Evolutionary conservation across 805 yeast species (phyloP).

Genomic region (Jamesozyma hellenica): DNA sequence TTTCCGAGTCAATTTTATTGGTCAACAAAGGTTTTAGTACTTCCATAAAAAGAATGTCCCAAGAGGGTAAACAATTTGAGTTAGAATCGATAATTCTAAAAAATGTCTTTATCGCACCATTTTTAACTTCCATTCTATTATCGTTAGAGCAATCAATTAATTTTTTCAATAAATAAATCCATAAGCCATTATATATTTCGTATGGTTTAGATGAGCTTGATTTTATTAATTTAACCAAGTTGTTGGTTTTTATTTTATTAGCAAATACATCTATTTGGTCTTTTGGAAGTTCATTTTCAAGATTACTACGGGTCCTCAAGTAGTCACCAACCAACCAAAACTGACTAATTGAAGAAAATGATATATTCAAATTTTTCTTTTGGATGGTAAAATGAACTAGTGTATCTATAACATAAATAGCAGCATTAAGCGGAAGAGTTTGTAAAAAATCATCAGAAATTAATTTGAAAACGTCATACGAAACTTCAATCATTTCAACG

Average conservation of each 20-base stretch:
- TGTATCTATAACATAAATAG: slow-evolving; percentile 59
- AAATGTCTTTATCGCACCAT: slow-evolving; percentile 83
- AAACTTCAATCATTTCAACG: slow-evolving; percentile 42
- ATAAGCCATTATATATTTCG: slow-evolving; percentile 34
- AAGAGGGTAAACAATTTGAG: slow-evolving; percentile 45
- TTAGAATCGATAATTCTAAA: slow-evolving; percentile 73
- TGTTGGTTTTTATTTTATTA: slow-evolving; percentile 12
- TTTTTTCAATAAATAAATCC: slow-evolving; percentile 56
- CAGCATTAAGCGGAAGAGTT: slow-evolving; percentile 55
- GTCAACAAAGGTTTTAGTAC: slow-evolving; percentile 48
- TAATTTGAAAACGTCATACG: slow-evolving; percentile 75
- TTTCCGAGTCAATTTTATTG: slow-evolving; percentile 18
- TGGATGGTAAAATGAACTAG: slow-evolving; percentile 66
- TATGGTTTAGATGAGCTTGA: slow-evolving; percentile 10
- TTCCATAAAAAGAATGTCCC: slow-evolving; percentile 58
- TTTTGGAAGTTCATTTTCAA: neutral
- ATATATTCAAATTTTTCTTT: slow-evolving; percentile 64
- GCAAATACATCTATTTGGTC: neutral
- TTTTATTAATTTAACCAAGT: slow-evolving; percentile 22
- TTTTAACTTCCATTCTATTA: slow-evolving; percentile 67
- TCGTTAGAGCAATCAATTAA: slow-evolving; percentile 58
- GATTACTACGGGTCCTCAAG: slow-evolving; percentile 29
- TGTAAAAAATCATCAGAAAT: slow-evolving; percentile 78
- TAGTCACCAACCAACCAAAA: slow-evolving; percentile 89
- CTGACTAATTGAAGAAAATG: slow-evolving; percentile 83